phyloP scores from a whole-genome alignment of 83 land plant species.

The Picea mariana region DNA sequence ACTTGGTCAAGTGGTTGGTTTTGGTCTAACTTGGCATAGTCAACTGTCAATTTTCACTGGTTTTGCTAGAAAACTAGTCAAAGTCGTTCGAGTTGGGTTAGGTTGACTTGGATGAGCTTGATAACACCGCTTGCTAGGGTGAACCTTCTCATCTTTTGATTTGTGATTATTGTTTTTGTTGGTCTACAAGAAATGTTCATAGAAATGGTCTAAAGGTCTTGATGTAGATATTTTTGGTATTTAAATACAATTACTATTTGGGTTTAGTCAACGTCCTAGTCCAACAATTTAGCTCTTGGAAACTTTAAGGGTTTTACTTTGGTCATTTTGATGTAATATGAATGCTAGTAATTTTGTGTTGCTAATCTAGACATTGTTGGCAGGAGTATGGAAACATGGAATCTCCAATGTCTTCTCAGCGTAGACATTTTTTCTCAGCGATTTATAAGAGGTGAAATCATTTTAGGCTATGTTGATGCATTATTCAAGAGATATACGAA shows the following conservation, averaged over 20 bases:
- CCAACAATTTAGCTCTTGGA: background rate
- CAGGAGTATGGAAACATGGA: slow-evolving; percentile 96
- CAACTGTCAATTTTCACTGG: no score
- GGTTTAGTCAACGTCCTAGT: background rate
- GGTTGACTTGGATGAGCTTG: no score
- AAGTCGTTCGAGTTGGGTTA: no score
- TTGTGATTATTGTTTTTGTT: background rate
- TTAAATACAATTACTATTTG: background rate
- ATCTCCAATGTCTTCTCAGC: slow-evolving; percentile 65
- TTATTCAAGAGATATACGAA: background rate
- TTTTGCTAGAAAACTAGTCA: no score
- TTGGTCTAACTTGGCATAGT: no score
- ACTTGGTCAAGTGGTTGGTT: no score
- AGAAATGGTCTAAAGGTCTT: background rate
- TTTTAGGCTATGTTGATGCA: background rate
- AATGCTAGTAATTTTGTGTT: background rate
- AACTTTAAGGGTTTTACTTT: background rate
- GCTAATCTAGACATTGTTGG: slow-evolving; percentile 9
- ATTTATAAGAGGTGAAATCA: slow-evolving; percentile 56
- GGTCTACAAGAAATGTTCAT: background rate
- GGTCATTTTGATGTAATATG: no score
- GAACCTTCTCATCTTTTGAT: background rate
- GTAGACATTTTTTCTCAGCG: slow-evolving; percentile 62
- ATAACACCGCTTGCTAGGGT: background rate
- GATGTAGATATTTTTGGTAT: background rate